Evolutionary conservation across 306 rosid species (phyloP), one percentile per base, ranked within the genome.

Genomic region (Crotalaria pallida): DNA sequence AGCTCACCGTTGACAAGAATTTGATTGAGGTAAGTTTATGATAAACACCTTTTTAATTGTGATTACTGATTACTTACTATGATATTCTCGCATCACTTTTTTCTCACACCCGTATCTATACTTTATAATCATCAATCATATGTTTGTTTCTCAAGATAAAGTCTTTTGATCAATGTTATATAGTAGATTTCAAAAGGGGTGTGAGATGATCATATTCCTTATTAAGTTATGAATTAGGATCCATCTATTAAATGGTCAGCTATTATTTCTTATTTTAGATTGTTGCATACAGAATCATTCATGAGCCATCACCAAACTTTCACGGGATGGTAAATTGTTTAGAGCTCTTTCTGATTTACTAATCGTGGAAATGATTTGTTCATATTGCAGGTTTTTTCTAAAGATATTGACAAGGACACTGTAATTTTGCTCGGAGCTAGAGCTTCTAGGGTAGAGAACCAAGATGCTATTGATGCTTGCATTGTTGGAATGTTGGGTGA

Each of bases 401-500:
- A 72, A 64, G 85, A 85, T 58, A 72, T 71, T 3, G 88, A 82
- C 80, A 79, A 74, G 71, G 89, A 85, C 68, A 27, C 17, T 27
- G 40, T 90, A 33, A 57, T 90, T 68, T 48, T 90, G 83, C 79
- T 76, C 6, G 96, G 89, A 60, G 96, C 96, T 17, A 87, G 93
- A 79, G 93, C 96, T 49, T 85, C 93, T 3, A 84, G 96, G 78
- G 84, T 87, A 8, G 96, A 90, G 82, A 90, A 90, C 69, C 96
- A 87, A 72, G 96, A 90, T n/a, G 96, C 96, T 13, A 90, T 90
- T 61, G 96, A 90, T 77, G 83, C 89, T 71, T 90, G 96, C 66
- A 90, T 90, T 59, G 96, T 90, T 51, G 91, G 93, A 31, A 87
- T 87, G 93, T 62, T 90, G 73, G 88, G 88, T 59, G 96, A 90